Evolutionary conservation across 164 flowering plant genomes (phyloP), one percentile per base, ranked within the genome.

Genomic region (Taxillus chinensis): DNA sequence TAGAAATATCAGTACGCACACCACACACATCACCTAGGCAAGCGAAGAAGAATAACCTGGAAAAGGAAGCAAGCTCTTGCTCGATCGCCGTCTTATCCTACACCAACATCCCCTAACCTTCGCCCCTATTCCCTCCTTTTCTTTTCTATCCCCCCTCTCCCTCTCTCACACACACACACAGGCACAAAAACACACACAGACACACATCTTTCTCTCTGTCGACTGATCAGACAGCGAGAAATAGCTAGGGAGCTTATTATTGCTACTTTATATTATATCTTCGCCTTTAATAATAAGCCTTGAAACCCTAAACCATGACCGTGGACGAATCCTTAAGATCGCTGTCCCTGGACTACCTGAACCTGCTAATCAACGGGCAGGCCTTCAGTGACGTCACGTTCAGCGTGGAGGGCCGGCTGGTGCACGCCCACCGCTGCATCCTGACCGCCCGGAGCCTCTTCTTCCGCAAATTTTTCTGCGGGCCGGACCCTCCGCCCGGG

Each of bases 341-440:
- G 52, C 90, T 93, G 13, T 93, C 99, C 9, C 72, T 87, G 8
- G 99, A 93, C 71, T 93, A 87, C 65, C 86, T 93, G 0, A 93
- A 93, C 74, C 86, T 93, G 8, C 84, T 93, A 39, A 90, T 93
- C 80, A 93, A 90, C 64, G 99, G 99, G 40, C 97, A 89, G 68
- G 97, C 99, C 27, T 93, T 93, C 81, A 87, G 95, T 61, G 99
- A 93, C 70, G 99, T 93, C 3, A 90, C 96, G 51, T 93, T 93
- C 82, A 86, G 81, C 59, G 99, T 93, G 0, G 97, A 93, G 71
- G 99, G 97, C 9, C 86, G 95, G 15, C 68, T 89, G 3, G 95
- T 93, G 54, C 99, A 89, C 63, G 99, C 95, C 42, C 99, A 93
- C 76, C 71, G 87, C 5, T 93, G 99, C 80, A 93, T 93, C 77